Evolutionary conservation across 805 yeast species (phyloP).

Genomic region (Maudiozyma barnettii): DNA sequence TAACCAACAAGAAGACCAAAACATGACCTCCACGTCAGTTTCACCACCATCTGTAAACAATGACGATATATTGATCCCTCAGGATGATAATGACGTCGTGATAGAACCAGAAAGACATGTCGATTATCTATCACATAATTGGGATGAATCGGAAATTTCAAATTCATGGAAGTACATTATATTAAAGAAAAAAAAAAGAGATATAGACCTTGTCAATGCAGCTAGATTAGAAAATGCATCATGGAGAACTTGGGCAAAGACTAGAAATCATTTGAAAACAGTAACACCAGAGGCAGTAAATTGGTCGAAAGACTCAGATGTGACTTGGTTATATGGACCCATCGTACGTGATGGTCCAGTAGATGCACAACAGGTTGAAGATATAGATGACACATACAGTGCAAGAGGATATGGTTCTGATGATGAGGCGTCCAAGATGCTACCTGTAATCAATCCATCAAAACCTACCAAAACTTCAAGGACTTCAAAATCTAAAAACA

Average conservation of each 20-base stretch:
- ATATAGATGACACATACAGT: neutral
- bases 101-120: constrained; percentile 84
- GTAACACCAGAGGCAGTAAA: constrained; percentile 86
- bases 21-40: constrained; percentile 19
- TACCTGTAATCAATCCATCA: constrained; percentile 7
- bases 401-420: constrained; percentile 33
- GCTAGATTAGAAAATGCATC: constrained; percentile 82
- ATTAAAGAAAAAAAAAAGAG: constrained; percentile 48
- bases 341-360: constrained; percentile 20
- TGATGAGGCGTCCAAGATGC: constrained; percentile 29
- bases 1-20: neutral
- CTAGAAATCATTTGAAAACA: constrained; percentile 65
- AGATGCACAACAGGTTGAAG: neutral
- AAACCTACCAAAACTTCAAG: constrained; percentile 3
- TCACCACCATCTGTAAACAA: constrained; percentile 30
- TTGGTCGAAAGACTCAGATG: constrained; percentile 96
- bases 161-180: constrained; percentile 94
- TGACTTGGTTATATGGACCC: constrained; percentile 97
- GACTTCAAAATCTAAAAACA: constrained; percentile 6
- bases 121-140: constrained; percentile 87
- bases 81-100: constrained; percentile 74
- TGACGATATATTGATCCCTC: constrained; percentile 37
- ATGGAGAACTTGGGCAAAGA: constrained; percentile 98
- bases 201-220: constrained; percentile 62
- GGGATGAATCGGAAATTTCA: constrained; percentile 91